Evolutionary conservation across 1,139 yeast species (phyloP).

Genomic region (Yamadazyma sp.): DNA sequence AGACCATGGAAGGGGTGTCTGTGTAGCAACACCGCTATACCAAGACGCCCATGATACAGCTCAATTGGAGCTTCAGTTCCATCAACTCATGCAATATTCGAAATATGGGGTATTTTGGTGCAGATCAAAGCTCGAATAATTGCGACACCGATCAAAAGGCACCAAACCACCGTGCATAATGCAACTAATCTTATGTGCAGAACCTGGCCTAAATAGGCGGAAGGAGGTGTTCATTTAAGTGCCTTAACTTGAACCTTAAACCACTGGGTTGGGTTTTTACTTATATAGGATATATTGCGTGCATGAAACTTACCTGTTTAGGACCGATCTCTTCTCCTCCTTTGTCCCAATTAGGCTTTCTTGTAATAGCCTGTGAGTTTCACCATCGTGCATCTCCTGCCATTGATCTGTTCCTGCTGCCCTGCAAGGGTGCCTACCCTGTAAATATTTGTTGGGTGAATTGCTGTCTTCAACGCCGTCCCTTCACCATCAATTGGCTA

Average conservation of each 20-base stretch:
- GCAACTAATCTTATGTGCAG: neutral
- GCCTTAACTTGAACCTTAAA: neutral
- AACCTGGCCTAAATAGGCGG: slow-evolving; percentile 3
- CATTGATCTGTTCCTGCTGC: neutral
- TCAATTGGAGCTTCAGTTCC: neutral
- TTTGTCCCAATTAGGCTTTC: slow-evolving; percentile 23
- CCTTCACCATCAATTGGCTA: too few relatives aligned
- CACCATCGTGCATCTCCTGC: neutral
- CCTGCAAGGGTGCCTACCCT: neutral
- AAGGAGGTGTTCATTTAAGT: neutral
- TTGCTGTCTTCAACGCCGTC: too few relatives aligned
- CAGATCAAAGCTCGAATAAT: neutral
- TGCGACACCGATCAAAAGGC: neutral
- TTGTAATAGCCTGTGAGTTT: slow-evolving; percentile 4
- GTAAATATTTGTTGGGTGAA: neutral
- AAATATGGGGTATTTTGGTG: slow-evolving; percentile 4
- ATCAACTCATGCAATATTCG: neutral
- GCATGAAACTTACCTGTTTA: slow-evolving; percentile 19
- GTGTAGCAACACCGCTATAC: too few relatives aligned
- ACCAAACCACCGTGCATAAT: neutral
- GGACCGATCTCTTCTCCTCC: slow-evolving; percentile 22
- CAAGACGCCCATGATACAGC: too few relatives aligned
- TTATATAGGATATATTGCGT: slow-evolving; percentile 22
- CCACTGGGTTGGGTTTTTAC: slow-evolving; percentile 13
- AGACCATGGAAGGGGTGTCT: too few relatives aligned